Conservation (phyloP, 306 rosid genomes). For the Begonia peltatifolia region DNA sequence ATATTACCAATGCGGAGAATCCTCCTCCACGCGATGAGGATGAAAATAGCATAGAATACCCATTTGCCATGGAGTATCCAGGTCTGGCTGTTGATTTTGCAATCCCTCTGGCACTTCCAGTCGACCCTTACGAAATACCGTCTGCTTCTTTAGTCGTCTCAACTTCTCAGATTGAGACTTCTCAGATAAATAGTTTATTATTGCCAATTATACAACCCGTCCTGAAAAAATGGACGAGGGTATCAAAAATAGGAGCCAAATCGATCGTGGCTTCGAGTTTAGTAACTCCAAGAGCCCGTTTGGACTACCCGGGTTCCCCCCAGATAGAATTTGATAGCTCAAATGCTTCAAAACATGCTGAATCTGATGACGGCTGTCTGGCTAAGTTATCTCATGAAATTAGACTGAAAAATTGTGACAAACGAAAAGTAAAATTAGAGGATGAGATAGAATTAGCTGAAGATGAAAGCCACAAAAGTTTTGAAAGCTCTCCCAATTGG, state of each 20-base stretch:
- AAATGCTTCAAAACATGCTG: conserved; percentile 3
- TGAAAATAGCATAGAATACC: conserved; percentile 26
- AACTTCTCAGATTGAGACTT: conserved; percentile 18
- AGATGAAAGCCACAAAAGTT: conserved; percentile 10
- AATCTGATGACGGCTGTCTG: conserved; percentile 3
- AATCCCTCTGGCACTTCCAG: conserved; percentile 41
- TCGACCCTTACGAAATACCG: conserved; percentile 33
- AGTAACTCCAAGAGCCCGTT: not conserved
- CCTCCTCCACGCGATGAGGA: conserved; percentile 11
- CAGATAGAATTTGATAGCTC: not conserved
- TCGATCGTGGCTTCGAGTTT: not conserved
- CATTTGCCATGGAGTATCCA: conserved; percentile 51
- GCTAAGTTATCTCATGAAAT: conserved; percentile 6
- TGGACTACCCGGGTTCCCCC: not conserved
- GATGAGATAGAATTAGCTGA: conserved; percentile 9
- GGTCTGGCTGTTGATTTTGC: conserved; percentile 44
- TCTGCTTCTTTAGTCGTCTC: conserved; percentile 32
- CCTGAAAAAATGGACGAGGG: conserved; percentile 9
- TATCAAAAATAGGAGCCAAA: not conserved
- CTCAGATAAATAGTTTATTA: conserved; percentile 13
- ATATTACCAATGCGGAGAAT: conserved; percentile 16
- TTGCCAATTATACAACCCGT: conserved; percentile 57
- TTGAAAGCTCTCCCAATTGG: conserved; percentile 20
- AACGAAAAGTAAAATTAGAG: conserved; percentile 1
- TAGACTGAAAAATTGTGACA: conserved; percentile 5